Conservation (phyloP, 2,329 filamentous ascomycete species). For the Chaetothyriales sp. region DNA sequence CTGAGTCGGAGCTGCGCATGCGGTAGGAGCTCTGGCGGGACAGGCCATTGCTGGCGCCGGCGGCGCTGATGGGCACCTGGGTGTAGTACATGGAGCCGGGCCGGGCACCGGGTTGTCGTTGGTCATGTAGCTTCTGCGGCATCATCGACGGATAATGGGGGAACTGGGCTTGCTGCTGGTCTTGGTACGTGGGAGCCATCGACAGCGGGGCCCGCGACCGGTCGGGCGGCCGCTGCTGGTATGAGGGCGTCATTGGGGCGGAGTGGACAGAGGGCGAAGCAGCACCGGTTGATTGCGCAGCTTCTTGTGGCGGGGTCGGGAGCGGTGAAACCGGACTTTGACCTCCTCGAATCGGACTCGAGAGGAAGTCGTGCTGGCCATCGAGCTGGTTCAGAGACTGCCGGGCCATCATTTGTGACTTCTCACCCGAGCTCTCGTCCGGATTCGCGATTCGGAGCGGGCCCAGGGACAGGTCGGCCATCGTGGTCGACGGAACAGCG, state of each 20-base stretch:
- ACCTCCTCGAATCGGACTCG: slow-evolving; percentile 5
- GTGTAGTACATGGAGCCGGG: slow-evolving; percentile 36
- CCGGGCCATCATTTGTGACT: slow-evolving; percentile 10
- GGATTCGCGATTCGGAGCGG: slow-evolving; percentile 95
- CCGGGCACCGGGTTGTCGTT: slow-evolving; percentile 24
- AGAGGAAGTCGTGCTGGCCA: slow-evolving; percentile 9
- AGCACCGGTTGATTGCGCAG: slow-evolving; percentile 4
- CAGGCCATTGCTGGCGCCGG: slow-evolving; percentile 18
- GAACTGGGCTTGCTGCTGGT: slow-evolving; percentile 28
- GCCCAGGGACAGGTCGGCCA: slow-evolving; percentile 56
- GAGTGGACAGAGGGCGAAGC: slow-evolving; percentile 3
- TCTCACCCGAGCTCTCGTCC: slow-evolving; percentile 47
- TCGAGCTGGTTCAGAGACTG: slow-evolving; percentile 9
- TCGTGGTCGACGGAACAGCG: not conserved
- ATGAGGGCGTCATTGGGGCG: slow-evolving; percentile 1
- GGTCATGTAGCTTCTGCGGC: slow-evolving; percentile 26
- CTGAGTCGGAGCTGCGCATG: slow-evolving; percentile 43
- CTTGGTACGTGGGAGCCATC: slow-evolving; percentile 30
- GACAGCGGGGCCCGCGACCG: slow-evolving; percentile 23
- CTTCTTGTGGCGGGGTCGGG: slow-evolving; percentile 6
- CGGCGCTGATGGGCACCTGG: slow-evolving; percentile 26
- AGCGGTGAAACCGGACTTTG: slow-evolving; percentile 15
- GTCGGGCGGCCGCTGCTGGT: slow-evolving; percentile 6
- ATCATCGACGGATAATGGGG: slow-evolving; percentile 31
- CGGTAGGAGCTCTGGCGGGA: slow-evolving; percentile 35